Evolutionary conservation across 2,329 filamentous ascomycete species (phyloP).

Genomic region (Diplodia sapinea): DNA sequence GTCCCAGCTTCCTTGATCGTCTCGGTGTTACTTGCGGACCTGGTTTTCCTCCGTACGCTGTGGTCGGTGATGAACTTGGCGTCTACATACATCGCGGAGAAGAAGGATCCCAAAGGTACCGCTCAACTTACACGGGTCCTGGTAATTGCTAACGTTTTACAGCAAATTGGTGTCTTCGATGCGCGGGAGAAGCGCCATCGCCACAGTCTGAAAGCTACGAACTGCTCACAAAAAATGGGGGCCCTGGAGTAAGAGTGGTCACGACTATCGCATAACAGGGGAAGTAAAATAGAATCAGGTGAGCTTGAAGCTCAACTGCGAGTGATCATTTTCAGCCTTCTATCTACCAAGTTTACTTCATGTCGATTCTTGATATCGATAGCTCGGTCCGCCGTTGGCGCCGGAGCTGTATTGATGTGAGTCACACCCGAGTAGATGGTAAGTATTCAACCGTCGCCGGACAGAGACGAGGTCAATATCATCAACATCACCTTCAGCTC

Average conservation of each 20-base stretch:
- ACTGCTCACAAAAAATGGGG: not conserved
- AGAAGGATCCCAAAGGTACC: not conserved
- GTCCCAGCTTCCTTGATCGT: not conserved
- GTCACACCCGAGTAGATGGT: not conserved
- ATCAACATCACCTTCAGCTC: not conserved
- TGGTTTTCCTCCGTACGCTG: not conserved
- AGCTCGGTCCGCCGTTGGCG: slow-evolving; percentile 11
- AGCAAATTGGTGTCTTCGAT: not conserved
- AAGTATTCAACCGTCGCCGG: not conserved
- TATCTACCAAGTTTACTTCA: not conserved
- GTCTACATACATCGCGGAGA: not conserved
- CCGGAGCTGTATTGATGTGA: not conserved
- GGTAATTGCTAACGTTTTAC: not conserved
- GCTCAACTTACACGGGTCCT: too few species aligned
- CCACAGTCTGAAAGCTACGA: not conserved
- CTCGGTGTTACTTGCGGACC: not conserved
- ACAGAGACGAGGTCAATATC: not conserved
- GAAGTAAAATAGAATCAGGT: not conserved
- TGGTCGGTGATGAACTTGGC: not conserved
- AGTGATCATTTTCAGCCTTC: not conserved
- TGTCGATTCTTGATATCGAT: not conserved
- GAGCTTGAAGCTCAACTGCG: not conserved
- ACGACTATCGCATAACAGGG: not conserved
- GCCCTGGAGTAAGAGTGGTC: not conserved
- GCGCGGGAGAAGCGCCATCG: not conserved